Conservation (phyloP, 257 asterid genomes). For the Nicotiana paniculata region DNA sequence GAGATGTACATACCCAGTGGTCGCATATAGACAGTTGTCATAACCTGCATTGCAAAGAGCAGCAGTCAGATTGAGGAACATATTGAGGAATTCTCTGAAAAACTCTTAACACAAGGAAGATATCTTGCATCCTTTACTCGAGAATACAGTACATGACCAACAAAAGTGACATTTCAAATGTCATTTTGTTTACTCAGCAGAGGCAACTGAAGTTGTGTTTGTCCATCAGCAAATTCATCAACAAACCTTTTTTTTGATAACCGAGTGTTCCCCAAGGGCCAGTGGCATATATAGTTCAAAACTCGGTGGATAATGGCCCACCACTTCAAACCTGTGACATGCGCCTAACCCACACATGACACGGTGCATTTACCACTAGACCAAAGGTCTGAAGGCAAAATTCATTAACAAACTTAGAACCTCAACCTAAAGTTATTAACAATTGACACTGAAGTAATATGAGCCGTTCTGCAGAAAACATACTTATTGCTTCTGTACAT, state of each 20-base stretch:
- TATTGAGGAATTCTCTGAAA: not conserved
- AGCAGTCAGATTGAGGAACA: not conserved
- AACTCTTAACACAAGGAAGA: not conserved
- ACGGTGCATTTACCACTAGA: too few relatives aligned
- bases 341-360: too few relatives aligned
- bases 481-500: not conserved
- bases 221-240: not conserved
- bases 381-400: too few relatives aligned
- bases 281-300: too few relatives aligned
- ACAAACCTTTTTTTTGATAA: not conserved
- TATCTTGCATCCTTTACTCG: not conserved
- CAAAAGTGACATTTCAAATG: not conserved
- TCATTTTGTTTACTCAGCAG: not conserved
- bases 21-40: conserved; percentile 67
- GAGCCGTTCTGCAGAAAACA: not conserved
- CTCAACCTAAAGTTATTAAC: not conserved
- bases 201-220: not conserved
- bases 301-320: too few relatives aligned
- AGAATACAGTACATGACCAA: not conserved
- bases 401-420: too few relatives aligned
- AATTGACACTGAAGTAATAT: not conserved
- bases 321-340: too few relatives aligned
- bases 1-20: conserved; percentile 45
- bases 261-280: too few relatives aligned
- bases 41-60: conserved; percentile 48